phyloP scores from a whole-genome alignment of 306 rosid genomes.

The Oemleria cerasiformis region DNA sequence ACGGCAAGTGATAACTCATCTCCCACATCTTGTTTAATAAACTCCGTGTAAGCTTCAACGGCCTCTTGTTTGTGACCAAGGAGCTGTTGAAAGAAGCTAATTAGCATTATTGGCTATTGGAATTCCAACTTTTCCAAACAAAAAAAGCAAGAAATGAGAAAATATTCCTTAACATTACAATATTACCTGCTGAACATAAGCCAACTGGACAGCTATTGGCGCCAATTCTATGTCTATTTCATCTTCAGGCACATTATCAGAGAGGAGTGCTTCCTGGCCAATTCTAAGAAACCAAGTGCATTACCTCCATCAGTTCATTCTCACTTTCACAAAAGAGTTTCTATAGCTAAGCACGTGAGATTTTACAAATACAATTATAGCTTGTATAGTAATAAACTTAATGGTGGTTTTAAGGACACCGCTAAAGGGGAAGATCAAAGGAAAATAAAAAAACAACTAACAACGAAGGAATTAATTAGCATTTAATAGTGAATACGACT shows the following conservation, averaged over 20 bases:
- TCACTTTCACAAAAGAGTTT: background rate
- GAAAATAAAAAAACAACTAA: background rate
- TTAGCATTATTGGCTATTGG: conserved; percentile 26
- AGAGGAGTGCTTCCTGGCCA: conserved; percentile 81
- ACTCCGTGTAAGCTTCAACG: conserved; percentile 53
- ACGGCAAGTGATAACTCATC: conserved; percentile 87
- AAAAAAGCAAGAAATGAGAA: conserved; percentile 5
- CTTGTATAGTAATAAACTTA: background rate
- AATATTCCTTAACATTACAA: background rate
- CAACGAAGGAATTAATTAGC: conserved; percentile 11
- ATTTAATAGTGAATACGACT: background rate
- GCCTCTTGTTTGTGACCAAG: conserved; percentile 82
- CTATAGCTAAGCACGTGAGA: conserved; percentile 6
- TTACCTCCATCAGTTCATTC: conserved; percentile 21
- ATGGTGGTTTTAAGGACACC: background rate
- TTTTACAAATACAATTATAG: conserved; percentile 1
- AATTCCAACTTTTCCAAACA: conserved; percentile 11
- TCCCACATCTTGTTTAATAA: conserved; percentile 69
- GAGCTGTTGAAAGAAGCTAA: conserved; percentile 53
- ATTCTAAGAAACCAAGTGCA: conserved; percentile 49
- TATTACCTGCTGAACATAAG: conserved; percentile 86
- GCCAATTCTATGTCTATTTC: conserved; percentile 84
- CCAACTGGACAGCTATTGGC: conserved; percentile 90
- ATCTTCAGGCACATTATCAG: conserved; percentile 73
- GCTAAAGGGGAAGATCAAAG: background rate